Base-by-base conservation (phyloP, 1,139 yeast genomes). In the Spathaspora sp. region DNA sequence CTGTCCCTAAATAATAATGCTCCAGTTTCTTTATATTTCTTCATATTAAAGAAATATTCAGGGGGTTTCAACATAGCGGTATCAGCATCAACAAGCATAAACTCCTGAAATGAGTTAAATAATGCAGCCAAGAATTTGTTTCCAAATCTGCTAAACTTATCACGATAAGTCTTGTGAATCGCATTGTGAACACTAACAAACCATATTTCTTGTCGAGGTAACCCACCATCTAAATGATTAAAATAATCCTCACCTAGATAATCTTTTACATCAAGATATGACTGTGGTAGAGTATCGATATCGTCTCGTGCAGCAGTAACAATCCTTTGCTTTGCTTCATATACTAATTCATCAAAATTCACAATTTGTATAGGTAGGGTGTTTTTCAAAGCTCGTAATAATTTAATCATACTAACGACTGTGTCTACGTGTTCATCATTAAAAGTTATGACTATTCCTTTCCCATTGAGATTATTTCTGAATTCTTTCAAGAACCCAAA, bases 11-110 rank as follows among this genome's bases (percentile, higher is more conserved):
- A 67, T 50, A 67, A 65, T 42, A 52, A 4, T 20, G 23, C 23
- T 1, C 82, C 82, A 5, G 68, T 63, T 4, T 52, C 43, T 38
- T 55, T 40, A 53, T 72, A 78, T 27, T 68, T 70, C n/a, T 61
- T 51, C 25, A 69, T 53, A 4, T 61, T 48, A 55, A 80, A 76
- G 47, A 77, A 70, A 13, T 61, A 58, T 13, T 59, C 64, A 2
- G 76, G 72, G 1, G 58, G 47, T 29, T 68, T 61, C 46, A 78
- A 60, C 9, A 78, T 59, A 0, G 77, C 78, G 0, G 76, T 67
- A 56, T 80, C 84, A n/a, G 78, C 80, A 56, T 80, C 85, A 39
- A 80, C 53, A 17, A 79, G 58, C 10, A 80, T 62, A 54, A 70
- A 66, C 50, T 80, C 82, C 41, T 70, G 70, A 51, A 80, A 80